Conservation (phyloP, 805 yeast species). For the Kazachstania psychrophila region DNA sequence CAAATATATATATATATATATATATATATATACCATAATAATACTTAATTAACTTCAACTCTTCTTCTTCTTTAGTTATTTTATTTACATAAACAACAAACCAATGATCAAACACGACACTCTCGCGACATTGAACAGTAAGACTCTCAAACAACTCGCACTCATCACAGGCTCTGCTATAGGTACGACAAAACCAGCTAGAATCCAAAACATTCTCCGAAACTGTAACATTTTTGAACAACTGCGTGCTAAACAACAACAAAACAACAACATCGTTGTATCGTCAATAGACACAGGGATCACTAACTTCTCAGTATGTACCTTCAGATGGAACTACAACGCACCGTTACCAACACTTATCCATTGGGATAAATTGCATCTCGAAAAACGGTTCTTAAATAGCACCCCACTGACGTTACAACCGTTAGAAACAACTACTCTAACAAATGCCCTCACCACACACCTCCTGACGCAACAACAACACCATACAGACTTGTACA, state of each 20-base stretch:
- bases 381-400: slow-evolving; percentile 13
- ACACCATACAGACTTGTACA: slow-evolving; percentile 33
- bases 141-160: slow-evolving; percentile 15
- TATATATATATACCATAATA: not conserved
- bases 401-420: slow-evolving; percentile 9
- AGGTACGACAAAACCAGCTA: slow-evolving; percentile 15
- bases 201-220: slow-evolving; percentile 9
- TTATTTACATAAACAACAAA: no score
- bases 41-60: not conserved
- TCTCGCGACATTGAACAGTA: slow-evolving; percentile 9
- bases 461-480: not conserved
- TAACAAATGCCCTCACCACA: slow-evolving; percentile 2
- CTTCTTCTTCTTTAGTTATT: not conserved
- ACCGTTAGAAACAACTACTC: slow-evolving; percentile 21
- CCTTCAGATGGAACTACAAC: slow-evolving; percentile 17
- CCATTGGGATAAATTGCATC: slow-evolving; percentile 32
- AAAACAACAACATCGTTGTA: slow-evolving; percentile 16
- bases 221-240: slow-evolving; percentile 11
- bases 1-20: no score
- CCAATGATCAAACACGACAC: no score
- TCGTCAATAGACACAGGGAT: slow-evolving; percentile 34
- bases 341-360: slow-evolving; percentile 8
- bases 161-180: slow-evolving; percentile 15
- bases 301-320: slow-evolving; percentile 30
- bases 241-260: slow-evolving; percentile 4